Evolutionary conservation across 1,139 yeast genomes (phyloP), one percentile per base, ranked within the genome.

Genomic region (Pichia sp.): DNA sequence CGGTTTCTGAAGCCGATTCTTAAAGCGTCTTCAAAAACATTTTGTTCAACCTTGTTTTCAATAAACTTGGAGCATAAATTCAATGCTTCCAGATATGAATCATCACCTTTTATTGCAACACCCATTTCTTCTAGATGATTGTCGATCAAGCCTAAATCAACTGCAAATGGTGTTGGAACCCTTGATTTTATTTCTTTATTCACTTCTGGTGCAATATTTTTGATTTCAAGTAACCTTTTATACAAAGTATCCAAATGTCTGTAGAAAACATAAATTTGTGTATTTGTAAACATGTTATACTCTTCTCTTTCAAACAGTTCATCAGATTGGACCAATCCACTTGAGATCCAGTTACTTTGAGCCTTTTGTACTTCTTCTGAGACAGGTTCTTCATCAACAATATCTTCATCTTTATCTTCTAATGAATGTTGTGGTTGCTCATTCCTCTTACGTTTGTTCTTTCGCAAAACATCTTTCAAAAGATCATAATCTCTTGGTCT

Each of bases 1-100:
- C 79, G 81, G 63, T 91, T 93, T 54, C 93, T 77, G 66, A 85
- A 91, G 0, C 95, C 96, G 67, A 89, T 96, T 51, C 99, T 85
- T 47, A 93, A 66, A 20, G 95, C 74, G 61, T 91, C 98, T 66
- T 91, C 99, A 60, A 84, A 91, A 84, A 93, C 83, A 61, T 84
- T 95, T 52, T 88, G 95, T 55, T 91, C 98, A 41, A 91, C 68
- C 32, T 88, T 94, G 23, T 95, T 96, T 54, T 86, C 94, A 50
- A 93, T 84, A 40, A 89, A 68, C 50, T 78, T 75, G 52, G 78
- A 88, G 42, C 94, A 75, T 44, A 91, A 68, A 3, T 67, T 68
- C 45, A 91, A 67, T 17, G 88, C 74, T 62, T 91, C 96, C 31
- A 69, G 64, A 60, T 91, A 93, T 42, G 93, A 83, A 52, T 79